Conservation (phyloP, 2,329 filamentous ascomycete species). For the Fusarium neocosmosporiellum region DNA sequence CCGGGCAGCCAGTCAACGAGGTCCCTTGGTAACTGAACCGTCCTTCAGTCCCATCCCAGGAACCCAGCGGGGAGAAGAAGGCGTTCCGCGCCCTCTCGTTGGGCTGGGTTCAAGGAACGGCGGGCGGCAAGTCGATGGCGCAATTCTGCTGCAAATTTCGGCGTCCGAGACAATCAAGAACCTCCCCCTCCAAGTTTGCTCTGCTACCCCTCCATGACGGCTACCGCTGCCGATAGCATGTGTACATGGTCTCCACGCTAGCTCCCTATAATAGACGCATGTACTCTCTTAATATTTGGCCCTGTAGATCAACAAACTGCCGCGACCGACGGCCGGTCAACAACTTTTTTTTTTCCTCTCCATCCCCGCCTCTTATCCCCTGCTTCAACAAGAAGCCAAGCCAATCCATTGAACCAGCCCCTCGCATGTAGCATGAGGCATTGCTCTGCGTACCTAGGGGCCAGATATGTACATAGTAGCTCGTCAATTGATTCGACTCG, state of each 20-base stretch:
- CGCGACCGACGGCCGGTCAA: conserved; percentile 37
- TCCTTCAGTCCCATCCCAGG: conserved; percentile 11
- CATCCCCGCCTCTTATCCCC: conserved; percentile 12
- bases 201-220: conserved; percentile 40
- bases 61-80: conserved; percentile 12
- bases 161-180: conserved; percentile 25
- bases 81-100: neutral
- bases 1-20: neutral
- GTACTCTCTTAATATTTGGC: conserved; percentile 33
- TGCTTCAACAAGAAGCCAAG: neutral
- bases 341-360: conserved; percentile 25
- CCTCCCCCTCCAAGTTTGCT: conserved; percentile 21
- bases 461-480: conserved; percentile 15
- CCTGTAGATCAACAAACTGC: conserved; percentile 24
- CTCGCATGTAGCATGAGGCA: conserved; percentile 16
- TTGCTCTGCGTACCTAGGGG: neutral
- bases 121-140: conserved; percentile 40
- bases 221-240: conserved; percentile 28
- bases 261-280: conserved; percentile 3
- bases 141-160: conserved; percentile 42
- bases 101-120: conserved; percentile 12
- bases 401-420: conserved; percentile 10
- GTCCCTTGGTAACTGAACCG: neutral
- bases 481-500: neutral
- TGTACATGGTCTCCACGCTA: conserved; percentile 25